Conservation (phyloP, 495 filamentous ascomycete species). For the Geoglossum glabrum region DNA sequence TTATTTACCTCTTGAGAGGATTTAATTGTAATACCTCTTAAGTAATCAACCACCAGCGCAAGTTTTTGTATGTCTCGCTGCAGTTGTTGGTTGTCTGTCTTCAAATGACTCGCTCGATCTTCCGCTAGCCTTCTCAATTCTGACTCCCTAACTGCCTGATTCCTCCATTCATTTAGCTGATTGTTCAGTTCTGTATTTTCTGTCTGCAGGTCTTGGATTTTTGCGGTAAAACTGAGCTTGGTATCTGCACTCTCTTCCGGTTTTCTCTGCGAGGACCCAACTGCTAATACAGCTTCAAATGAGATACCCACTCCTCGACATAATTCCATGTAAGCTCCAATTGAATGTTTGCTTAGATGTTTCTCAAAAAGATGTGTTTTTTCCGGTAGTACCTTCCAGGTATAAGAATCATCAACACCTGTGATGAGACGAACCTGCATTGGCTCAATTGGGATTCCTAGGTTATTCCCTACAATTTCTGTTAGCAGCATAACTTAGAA, state of each 20-base stretch:
- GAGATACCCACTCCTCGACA: slow-evolving; percentile 11
- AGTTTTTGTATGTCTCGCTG: background rate
- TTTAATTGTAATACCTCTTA: background rate
- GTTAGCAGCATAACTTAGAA: background rate
- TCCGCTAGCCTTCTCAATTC: background rate
- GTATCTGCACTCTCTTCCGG: background rate
- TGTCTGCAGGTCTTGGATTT: background rate
- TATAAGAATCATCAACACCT: slow-evolving; percentile 7
- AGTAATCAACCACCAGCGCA: background rate
- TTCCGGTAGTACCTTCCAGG: slow-evolving; percentile 7
- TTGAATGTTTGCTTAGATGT: slow-evolving; percentile 12
- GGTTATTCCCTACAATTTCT: slow-evolving; percentile 7
- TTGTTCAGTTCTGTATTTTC: background rate
- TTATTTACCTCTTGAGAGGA: background rate
- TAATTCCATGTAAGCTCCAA: slow-evolving; percentile 13
- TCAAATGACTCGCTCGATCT: background rate
- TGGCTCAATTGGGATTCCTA: slow-evolving; percentile 13
- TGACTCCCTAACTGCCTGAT: background rate
- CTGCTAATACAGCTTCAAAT: slow-evolving; percentile 11
- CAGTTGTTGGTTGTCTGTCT: background rate
- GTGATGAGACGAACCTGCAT: slow-evolving; percentile 12
- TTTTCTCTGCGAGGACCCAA: background rate
- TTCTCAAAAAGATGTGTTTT: slow-evolving; percentile 10
- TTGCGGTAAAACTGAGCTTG: background rate
- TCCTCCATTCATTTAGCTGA: background rate